phyloP scores from a whole-genome alignment of 2,329 filamentous ascomycete species.

The Trichothecium roseum region DNA sequence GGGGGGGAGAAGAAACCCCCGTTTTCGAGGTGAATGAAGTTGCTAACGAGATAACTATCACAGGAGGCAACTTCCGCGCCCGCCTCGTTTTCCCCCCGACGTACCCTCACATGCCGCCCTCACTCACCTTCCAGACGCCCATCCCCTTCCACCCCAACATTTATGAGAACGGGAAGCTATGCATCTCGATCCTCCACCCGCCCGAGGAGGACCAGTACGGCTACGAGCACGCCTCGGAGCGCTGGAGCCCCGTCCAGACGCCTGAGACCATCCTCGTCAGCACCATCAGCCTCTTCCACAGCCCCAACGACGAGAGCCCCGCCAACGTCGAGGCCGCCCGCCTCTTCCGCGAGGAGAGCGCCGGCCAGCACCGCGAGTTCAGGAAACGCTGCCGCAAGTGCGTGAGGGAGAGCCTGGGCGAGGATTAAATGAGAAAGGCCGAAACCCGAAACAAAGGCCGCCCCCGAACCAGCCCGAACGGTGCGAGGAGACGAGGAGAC shows the following conservation, averaged over 20 bases:
- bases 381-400: constrained; percentile 66
- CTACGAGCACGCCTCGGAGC: constrained; percentile 82
- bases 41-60: not conserved
- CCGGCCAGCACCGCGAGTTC: constrained; percentile 57
- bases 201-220: constrained; percentile 90
- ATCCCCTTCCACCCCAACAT: constrained; percentile 92
- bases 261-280: constrained; percentile 89
- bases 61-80: constrained; percentile 88
- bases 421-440: too few relatives aligned
- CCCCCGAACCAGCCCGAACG: too few relatives aligned
- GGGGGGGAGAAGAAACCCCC: too few relatives aligned
- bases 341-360: constrained; percentile 70
- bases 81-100: constrained; percentile 70
- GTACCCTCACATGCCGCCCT: constrained; percentile 82
- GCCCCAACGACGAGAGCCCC: constrained; percentile 90
- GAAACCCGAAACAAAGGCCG: too few relatives aligned
- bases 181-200: constrained; percentile 94
- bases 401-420: constrained; percentile 69
- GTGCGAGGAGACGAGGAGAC: too few relatives aligned
- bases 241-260: constrained; percentile 91
- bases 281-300: constrained; percentile 84
- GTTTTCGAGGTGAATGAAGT: too few relatives aligned
- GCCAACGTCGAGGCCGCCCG: constrained; percentile 91
- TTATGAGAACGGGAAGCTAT: constrained; percentile 77
- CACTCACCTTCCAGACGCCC: constrained; percentile 74